Evolutionary conservation across 306 rosid species (phyloP), one percentile per base, ranked within the genome.

Genomic region (Luffa acutangula): DNA sequence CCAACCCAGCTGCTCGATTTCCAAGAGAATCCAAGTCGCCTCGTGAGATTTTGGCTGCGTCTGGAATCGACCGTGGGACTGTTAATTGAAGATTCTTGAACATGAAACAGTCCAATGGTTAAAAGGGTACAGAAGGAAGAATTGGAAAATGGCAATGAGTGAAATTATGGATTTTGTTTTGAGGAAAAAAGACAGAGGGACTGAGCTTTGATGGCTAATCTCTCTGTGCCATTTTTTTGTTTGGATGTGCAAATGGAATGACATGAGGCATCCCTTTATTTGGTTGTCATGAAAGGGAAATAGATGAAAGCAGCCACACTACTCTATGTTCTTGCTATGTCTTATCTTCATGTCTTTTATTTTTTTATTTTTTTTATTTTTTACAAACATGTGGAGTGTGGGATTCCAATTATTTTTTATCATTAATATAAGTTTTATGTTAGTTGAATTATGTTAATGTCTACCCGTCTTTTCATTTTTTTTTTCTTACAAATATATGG

Each of bases 261-360:
- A 10, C 1, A 25, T 20, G 12, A 34, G 33, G 20, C 7, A 18
- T 20, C 34, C 51, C 12, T 1, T 67, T n/a, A 7, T 67, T 18
- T 41, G 64, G 75, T 34, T 69, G 75, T 69, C 75, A 43, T 18
- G 75, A 69, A 42, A 69, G 14, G 52, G 75, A 69, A 69, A 43
- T n/a, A 20, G 7, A 43, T 43, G 53, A 69, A 69, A 69, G 36
- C 52, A 69, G 17, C 75, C 75, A n/a, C 51, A 4, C 34, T 37
- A n/a, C 13, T 4, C 33, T 66, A 43, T 66, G 20, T 33, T n/a
- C 2, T 20, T 41, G 25, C 4, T 6, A 20, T 15, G 33, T 39
- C 74, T 67, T 41, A 39, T 67, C 51, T 17, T 33, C 15, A 66
- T 17, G 11, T 58, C 36, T 54, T 54, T 54, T 54, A 54, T 9